Evolutionary conservation across 768 basidiomycete species (phyloP).

Genomic region (Podaxis sp.): DNA sequence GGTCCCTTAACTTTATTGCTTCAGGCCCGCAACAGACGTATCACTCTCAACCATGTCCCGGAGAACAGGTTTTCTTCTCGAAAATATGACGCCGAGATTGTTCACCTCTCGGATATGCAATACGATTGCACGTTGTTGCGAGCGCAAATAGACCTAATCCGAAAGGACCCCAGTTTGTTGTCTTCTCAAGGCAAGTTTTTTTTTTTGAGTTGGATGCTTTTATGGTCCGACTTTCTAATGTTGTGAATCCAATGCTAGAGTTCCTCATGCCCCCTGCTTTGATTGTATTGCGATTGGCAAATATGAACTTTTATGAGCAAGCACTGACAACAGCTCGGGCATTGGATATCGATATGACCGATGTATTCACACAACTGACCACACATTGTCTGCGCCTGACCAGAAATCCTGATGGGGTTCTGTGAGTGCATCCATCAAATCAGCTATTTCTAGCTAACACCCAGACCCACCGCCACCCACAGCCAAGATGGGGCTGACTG

Average conservation of each 20-base stretch:
- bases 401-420: slow-evolving; percentile 52
- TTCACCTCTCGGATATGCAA: slow-evolving; percentile 77
- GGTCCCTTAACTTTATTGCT: slow-evolving; percentile 10
- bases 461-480: background rate
- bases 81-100: slow-evolving; percentile 70
- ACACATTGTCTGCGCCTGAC: slow-evolving; percentile 77
- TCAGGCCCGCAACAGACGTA: slow-evolving; percentile 70
- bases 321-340: slow-evolving; percentile 77
- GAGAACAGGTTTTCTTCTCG: slow-evolving; percentile 64
- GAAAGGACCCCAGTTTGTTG: slow-evolving; percentile 59
- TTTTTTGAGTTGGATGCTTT: slow-evolving; percentile 15
- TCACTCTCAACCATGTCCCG: slow-evolving; percentile 73
- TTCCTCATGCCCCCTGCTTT: slow-evolving; percentile 55
- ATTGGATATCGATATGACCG: slow-evolving; percentile 83
- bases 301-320: slow-evolving; percentile 73
- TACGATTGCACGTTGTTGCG: slow-evolving; percentile 75
- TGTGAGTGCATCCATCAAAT: slow-evolving; percentile 40
- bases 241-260: slow-evolving; percentile 31
- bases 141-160: slow-evolving; percentile 74
- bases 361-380: slow-evolving; percentile 77
- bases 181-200: slow-evolving; percentile 59
- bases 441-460: slow-evolving; percentile 17
- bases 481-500: slow-evolving; percentile 78
- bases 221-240: slow-evolving; percentile 13
- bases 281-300: slow-evolving; percentile 75